Conservation (phyloP, 352 stramenopile genomes). For the Phytophthora ramorum region DNA sequence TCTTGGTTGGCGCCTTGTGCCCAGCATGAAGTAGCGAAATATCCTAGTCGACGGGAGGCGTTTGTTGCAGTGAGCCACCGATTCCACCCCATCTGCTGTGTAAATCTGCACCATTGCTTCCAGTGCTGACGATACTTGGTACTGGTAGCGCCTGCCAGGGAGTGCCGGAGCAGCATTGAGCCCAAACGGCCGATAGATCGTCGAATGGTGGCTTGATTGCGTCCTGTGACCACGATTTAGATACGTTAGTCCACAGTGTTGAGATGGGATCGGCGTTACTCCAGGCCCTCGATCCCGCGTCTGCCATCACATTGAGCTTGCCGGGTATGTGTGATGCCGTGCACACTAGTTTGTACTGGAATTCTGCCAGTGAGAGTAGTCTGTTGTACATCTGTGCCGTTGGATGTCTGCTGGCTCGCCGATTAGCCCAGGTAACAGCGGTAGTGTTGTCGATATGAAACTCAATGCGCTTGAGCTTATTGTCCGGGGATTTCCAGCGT, state of each 20-base stretch:
- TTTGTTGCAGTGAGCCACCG: neutral
- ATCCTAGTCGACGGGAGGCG: neutral
- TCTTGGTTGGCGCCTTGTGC: neutral
- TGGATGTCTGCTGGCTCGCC: neutral
- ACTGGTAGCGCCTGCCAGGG: neutral
- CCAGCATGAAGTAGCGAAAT: neutral
- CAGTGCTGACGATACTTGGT: neutral
- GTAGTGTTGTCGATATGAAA: constrained; percentile 25
- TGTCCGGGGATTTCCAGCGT: constrained; percentile 6
- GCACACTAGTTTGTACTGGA: neutral
- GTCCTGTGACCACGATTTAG: neutral
- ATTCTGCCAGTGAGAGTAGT: neutral
- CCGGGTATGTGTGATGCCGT: neutral
- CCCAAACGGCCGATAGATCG: too few relatives aligned
- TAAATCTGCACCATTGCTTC: neutral
- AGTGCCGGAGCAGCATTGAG: too few relatives aligned
- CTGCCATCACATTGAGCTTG: neutral
- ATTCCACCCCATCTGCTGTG: neutral
- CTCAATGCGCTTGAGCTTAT: neutral
- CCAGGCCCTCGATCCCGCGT: neutral
- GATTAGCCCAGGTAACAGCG: too few relatives aligned
- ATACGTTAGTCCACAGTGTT: neutral
- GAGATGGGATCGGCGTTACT: neutral
- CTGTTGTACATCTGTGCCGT: neutral
- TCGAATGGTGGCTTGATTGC: neutral